Conservation (phyloP, 345 rosid species). For the Boechera retrofracta region DNA sequence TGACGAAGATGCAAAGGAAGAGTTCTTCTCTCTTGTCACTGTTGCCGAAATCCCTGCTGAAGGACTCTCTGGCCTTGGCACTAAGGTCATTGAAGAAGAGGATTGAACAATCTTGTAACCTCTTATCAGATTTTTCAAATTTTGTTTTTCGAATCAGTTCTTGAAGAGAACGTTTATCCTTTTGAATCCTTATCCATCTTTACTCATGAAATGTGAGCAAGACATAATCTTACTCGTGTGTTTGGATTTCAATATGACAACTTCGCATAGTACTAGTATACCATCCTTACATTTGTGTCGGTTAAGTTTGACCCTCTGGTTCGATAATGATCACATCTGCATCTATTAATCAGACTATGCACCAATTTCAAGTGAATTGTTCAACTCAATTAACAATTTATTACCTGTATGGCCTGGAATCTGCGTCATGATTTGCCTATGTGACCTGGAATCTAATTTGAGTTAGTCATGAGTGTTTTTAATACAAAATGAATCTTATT, state of each 20-base stretch:
- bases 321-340: not conserved
- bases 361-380: not conserved
- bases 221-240: not conserved
- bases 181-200: not conserved
- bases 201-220: not conserved
- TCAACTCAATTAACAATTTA: not conserved
- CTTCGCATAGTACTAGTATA: not conserved
- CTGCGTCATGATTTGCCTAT: not conserved
- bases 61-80: conserved; percentile 64
- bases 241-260: not conserved
- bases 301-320: not conserved
- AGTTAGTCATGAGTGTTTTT: not conserved
- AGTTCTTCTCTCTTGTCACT: conserved; percentile 67
- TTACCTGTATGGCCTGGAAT: not conserved
- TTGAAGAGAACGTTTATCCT: not conserved
- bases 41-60: conserved; percentile 62
- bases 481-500: not conserved
- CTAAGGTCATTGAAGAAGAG: conserved; percentile 68
- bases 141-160: not conserved
- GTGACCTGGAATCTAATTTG: not conserved
- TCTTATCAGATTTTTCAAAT: not conserved
- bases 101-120: conserved; percentile 42
- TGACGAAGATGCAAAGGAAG: conserved; percentile 74
- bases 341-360: not conserved
- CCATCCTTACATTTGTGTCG: not conserved